phyloP scores from a whole-genome alignment of 805 yeast genomes.

The Osmozyma mogii region DNA sequence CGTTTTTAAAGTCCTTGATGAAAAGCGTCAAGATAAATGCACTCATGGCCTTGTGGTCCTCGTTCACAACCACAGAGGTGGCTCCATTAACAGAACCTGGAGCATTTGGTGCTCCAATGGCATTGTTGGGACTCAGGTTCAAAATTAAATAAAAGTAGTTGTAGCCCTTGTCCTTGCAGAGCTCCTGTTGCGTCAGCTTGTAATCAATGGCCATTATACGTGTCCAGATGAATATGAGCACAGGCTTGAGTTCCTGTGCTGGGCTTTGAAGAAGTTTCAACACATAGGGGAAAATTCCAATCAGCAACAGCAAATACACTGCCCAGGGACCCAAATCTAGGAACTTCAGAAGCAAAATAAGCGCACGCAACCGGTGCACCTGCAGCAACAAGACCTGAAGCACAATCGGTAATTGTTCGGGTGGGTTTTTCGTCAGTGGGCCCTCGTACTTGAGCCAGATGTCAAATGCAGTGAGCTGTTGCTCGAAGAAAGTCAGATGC shows the following conservation, averaged over 20 bases:
- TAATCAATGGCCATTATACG: slow-evolving; percentile 94
- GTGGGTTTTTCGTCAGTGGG: slow-evolving; percentile 74
- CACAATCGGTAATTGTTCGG: slow-evolving; percentile 92
- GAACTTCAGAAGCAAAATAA: slow-evolving; percentile 75
- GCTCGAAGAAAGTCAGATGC: slow-evolving; percentile 92
- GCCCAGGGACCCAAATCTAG: slow-evolving; percentile 98
- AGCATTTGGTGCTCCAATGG: slow-evolving; percentile 24
- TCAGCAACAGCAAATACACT: slow-evolving; percentile 82
- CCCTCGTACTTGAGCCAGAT: slow-evolving; percentile 88
- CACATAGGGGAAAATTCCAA: slow-evolving; percentile 95
- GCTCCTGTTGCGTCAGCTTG: slow-evolving; percentile 81
- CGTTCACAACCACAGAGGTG: slow-evolving; percentile 39
- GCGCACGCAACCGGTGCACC: slow-evolving; percentile 85
- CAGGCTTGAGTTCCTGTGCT: slow-evolving; percentile 91
- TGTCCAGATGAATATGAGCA: slow-evolving; percentile 94
- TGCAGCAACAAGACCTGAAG: slow-evolving; percentile 89
- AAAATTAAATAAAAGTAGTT: slow-evolving; percentile 79
- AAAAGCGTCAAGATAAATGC: slow-evolving; percentile 84
- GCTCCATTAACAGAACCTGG: slow-evolving; percentile 19
- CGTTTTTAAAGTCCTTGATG: slow-evolving; percentile 69
- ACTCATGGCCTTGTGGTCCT: slow-evolving; percentile 92
- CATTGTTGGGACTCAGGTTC: slow-evolving; percentile 32
- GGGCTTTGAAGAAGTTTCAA: slow-evolving; percentile 86
- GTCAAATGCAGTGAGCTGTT: slow-evolving; percentile 92
- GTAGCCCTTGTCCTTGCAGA: slow-evolving; percentile 85